Conservation (phyloP, 2,329 filamentous ascomycete species). For the Colletotrichum sp. region DNA sequence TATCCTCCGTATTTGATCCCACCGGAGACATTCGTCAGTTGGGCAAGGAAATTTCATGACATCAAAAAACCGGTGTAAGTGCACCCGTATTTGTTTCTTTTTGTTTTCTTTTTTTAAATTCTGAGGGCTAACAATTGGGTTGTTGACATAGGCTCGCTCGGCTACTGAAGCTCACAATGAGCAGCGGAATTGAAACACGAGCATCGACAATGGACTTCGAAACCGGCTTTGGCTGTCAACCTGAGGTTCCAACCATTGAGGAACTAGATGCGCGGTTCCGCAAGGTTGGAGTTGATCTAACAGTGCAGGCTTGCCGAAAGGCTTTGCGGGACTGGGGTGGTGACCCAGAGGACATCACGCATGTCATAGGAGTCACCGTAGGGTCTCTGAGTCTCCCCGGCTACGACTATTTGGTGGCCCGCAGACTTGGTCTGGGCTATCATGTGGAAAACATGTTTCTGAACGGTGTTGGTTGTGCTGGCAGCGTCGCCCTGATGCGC, state of each 20-base stretch:
- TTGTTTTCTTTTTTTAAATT: no score
- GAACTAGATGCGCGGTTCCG: constrained; percentile 33
- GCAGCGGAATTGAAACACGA: neutral
- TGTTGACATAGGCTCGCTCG: no score
- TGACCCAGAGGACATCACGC: constrained; percentile 33
- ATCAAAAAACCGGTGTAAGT: neutral
- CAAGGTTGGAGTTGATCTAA: constrained; percentile 32
- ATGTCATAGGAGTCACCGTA: constrained; percentile 40
- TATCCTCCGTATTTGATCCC: neutral
- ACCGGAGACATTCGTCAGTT: neutral
- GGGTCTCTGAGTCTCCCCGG: constrained; percentile 41
- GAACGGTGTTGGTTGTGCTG: constrained; percentile 42
- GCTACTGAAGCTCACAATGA: neutral
- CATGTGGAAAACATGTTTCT: constrained; percentile 37
- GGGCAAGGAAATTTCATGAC: neutral
- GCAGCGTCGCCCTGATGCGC: constrained; percentile 35
- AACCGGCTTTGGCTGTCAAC: neutral
- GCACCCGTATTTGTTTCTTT: no score
- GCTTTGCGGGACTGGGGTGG: constrained; percentile 34
- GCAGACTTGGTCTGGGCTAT: constrained; percentile 31
- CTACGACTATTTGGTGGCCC: constrained; percentile 39
- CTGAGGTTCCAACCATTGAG: constrained; percentile 22
- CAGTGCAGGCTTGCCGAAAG: constrained; percentile 33
- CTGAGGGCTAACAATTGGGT: fast-evolving
- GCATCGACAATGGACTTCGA: neutral